Conservation (phyloP, 1,284 basidiomycete genomes). For the Microbotryum silenes-acaulis region DNA sequence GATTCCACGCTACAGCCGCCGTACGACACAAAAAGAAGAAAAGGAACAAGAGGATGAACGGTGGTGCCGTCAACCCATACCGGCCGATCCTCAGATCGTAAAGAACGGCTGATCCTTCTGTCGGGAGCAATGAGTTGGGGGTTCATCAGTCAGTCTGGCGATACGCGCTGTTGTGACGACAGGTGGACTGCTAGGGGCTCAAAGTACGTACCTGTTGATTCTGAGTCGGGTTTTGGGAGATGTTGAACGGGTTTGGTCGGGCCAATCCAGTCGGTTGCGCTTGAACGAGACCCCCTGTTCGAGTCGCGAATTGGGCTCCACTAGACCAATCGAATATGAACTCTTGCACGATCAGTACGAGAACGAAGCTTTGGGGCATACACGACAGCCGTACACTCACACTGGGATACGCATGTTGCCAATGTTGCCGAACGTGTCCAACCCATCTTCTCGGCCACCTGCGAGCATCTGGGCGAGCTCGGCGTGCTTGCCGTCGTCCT, state of each 20-base stretch:
- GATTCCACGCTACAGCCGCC: too few relatives aligned
- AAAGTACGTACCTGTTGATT: too few relatives aligned
- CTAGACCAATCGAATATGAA: not conserved
- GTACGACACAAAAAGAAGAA: too few relatives aligned
- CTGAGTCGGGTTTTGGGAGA: too few relatives aligned
- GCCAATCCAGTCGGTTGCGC: slow-evolving; percentile 27
- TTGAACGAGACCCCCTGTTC: slow-evolving; percentile 1
- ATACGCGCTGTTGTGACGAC: slow-evolving; percentile 17
- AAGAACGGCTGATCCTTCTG: slow-evolving; percentile 24
- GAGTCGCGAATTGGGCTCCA: slow-evolving; percentile 6
- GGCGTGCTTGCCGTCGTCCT: slow-evolving; percentile 60
- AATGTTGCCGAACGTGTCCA: slow-evolving; percentile 88
- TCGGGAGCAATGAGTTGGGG: not conserved
- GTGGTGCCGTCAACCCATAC: too few relatives aligned
- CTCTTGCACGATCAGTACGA: not conserved
- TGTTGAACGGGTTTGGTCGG: slow-evolving; percentile 24
- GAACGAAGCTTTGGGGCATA: not conserved
- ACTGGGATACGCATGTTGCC: slow-evolving; percentile 55
- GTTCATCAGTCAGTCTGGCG: not conserved
- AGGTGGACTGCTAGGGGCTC: too few relatives aligned
- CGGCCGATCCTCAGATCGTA: slow-evolving; percentile 4
- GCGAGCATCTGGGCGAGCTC: slow-evolving; percentile 72
- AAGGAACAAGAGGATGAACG: too few relatives aligned
- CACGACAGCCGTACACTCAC: slow-evolving; percentile 9
- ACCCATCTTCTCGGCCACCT: slow-evolving; percentile 59